Base-by-base conservation (phyloP, 2,329 filamentous ascomycete species). In the Xylariaceae sp. region DNA sequence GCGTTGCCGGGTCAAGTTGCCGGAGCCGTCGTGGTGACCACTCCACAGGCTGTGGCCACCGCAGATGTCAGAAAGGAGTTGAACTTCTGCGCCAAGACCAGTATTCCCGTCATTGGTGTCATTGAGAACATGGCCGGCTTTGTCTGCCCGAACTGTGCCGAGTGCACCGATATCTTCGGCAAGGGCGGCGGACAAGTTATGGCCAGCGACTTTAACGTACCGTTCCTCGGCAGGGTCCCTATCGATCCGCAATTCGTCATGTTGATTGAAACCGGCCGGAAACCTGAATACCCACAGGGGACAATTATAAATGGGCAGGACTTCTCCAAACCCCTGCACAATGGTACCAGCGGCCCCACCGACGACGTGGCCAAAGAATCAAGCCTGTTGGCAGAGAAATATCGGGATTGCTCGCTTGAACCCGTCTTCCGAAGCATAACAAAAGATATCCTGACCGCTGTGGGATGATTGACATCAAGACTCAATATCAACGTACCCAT, bases 61-160 rank as follows among this genome's bases (percentile, higher is more conserved):
- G 89, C 91, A 0, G 94, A 99, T 71, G 94, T 99, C 44, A 88
- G 90, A 70, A 97, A 96, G 72, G 92, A 96, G 74, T 82, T 96
- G 64, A 96, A 96, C 73, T 96, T 97, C 72, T 97, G 92, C 75
- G 79, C 80, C 55, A 96, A 96, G 77, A 93, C 90, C 1, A 83
- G 84, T 35, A 87, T 96, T 53, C 80, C 82, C 1, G 85, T 95
- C 42, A 78, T 97, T 9, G 94, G 94, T 0, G 92, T 99, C 0
- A 83, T 99, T 51, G 94, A 99, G 77, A 99, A 99, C 73, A 97
- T 99, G 94, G 88, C 87, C 66, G 90, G 90, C 2, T 95, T 90
- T 68, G 88, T 94, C n/a, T 94, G 90, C 70, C 86, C 86, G 5
- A 83, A 88, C 70, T 89, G 86, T 74, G 83, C 83, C 53, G 92